Evolutionary conservation across 495 filamentous ascomycete genomes (phyloP).

Genomic region (Corynascus novoguineensis): DNA sequence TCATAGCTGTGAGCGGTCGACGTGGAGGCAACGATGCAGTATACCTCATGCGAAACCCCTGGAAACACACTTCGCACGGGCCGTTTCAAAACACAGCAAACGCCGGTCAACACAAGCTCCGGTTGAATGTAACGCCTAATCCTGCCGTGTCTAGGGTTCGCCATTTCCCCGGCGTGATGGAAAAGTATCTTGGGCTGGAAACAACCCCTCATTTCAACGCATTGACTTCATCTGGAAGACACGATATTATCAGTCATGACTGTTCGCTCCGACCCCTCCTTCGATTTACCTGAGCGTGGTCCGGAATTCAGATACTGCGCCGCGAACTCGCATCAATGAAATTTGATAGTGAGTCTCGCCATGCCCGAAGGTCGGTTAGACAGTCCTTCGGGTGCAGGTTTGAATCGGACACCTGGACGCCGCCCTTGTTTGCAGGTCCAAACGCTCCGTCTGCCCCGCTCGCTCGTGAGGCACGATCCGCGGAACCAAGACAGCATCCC

Average conservation of each 20-base stretch:
- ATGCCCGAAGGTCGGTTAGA: not conserved
- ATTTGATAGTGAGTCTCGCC: not conserved
- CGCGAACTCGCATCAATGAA: constrained; percentile 5
- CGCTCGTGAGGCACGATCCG: not conserved
- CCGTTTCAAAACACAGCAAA: not conserved
- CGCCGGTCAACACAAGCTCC: not conserved
- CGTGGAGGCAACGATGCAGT: no score
- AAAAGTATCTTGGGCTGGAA: not conserved
- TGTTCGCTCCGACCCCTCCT: not conserved
- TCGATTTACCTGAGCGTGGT: not conserved
- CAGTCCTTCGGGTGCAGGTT: not conserved
- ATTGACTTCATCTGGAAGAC: not conserved
- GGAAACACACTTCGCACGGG: constrained; percentile 11
- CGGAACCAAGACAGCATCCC: no score
- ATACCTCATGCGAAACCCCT: constrained; percentile 18
- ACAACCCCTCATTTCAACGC: not conserved
- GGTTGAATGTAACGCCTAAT: constrained; percentile 1
- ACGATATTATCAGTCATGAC: no score
- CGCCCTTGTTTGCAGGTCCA: not conserved
- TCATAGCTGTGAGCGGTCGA: constrained; percentile 12
- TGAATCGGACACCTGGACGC: not conserved
- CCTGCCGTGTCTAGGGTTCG: not conserved
- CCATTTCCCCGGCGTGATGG: not conserved
- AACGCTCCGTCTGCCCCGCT: not conserved
- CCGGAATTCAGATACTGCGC: constrained; percentile 9